Base-by-base conservation (phyloP, 306 rosid genomes). In the Oxytropis ochrocephala region DNA sequence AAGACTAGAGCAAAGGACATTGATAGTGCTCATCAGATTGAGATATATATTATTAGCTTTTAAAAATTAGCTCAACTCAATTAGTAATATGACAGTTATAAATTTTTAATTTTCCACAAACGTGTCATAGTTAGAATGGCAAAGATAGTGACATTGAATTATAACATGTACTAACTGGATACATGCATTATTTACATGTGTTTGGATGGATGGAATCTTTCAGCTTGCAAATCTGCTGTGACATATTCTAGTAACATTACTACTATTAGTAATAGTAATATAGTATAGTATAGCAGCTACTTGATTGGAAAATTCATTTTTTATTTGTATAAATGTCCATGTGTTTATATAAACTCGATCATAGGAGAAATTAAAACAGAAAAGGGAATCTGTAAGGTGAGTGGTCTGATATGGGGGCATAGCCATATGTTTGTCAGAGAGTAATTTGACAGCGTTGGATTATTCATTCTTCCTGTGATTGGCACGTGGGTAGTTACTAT, bases 391-490 rank as follows among this genome's bases (percentile, higher is more conserved):
- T 67, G 32, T n/a, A 56, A 9, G 58, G 35, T 21, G 10, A 14
- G 53, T 78, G 70, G 16, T 72, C 14, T 47, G 52, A 66, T 58
- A 49, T 49, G 77, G 63, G 61, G 73, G 77, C 81, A 71, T 47
- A 21, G 39, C 50, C 42, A 55, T 54, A 56, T 77, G 77, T 63
- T 4, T 78, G 82, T 78, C 75, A 72, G 73, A 72, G 64, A 75
- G 67, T 59, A 43, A 5, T 65, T 29, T 48, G 82, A 39, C 70
- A 72, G 58, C 30, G 4, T 66, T 49, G 65, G 82, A 72, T 73
- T 24, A 24, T 24, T 24, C 60, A 72, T 72, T 65, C 63, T 27
- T 72, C 50, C 56, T 78, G 27, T 33, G 70, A n/a, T 30, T 58
- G 50, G 65, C 78, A 78, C 69, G 74, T 78, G 81, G 69, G 69